These are phyloP conservation scores for Gamsiella multidivaricata DNA, from an alignment of 192 early-diverging fungal genomes.

Conservation along the genomic window DNA sequence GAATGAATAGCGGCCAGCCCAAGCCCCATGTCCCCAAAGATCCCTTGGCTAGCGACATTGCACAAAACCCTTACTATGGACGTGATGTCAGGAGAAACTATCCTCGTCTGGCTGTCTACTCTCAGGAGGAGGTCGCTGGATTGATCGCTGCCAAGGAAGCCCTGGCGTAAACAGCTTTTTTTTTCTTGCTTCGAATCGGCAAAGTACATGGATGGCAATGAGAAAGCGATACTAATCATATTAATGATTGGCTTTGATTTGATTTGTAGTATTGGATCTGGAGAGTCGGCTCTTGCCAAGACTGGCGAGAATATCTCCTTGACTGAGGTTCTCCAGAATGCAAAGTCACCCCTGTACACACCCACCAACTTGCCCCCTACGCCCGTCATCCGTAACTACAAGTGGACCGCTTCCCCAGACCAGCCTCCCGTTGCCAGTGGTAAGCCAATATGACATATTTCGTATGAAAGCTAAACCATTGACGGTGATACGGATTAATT, in stretches of 20 bases:
- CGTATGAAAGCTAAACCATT: neutral
- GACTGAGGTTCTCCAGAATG: constrained; percentile 62
- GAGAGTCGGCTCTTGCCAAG: constrained; percentile 46
- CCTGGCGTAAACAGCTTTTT: constrained; percentile 26
- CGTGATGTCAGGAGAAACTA: constrained; percentile 93
- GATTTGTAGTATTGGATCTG: constrained; percentile 32
- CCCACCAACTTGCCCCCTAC: constrained; percentile 65
- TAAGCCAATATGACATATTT: constrained; percentile 7
- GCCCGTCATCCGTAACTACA: constrained; percentile 62
- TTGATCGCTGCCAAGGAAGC: constrained; percentile 62
- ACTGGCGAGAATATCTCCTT: constrained; percentile 52
- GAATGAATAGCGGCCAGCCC: constrained; percentile 56
- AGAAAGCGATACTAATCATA: neutral
- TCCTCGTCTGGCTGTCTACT: constrained; percentile 86
- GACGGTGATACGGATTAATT: neutral
- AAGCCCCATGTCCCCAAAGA: constrained; percentile 64
- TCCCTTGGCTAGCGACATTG: constrained; percentile 72
- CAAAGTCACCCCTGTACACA: constrained; percentile 63
- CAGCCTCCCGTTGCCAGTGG: constrained; percentile 51
- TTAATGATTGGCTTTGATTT: neutral
- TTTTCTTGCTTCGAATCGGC: too few species aligned
- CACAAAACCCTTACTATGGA: constrained; percentile 90
- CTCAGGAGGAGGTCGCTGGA: constrained; percentile 78
- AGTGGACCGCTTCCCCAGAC: constrained; percentile 55
- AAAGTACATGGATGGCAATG: neutral